Conservation (phyloP, 371 early-diverging fungal species). For the Mortierella sp. region DNA sequence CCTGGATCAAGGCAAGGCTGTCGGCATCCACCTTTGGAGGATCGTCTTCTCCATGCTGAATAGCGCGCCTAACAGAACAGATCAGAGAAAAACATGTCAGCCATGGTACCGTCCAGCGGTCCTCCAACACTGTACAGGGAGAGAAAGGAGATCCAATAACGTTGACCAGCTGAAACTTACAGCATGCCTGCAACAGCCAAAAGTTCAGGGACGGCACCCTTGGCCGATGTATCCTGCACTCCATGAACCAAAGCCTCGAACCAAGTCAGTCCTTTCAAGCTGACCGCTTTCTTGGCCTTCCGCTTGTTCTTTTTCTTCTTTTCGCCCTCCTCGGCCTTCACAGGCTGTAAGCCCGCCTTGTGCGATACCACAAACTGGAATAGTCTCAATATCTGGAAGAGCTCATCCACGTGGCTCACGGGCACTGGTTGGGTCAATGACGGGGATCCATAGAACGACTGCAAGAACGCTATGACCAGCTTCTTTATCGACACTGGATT, state of each 20-base stretch:
- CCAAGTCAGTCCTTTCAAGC: constrained; percentile 28
- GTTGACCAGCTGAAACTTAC: constrained; percentile 33
- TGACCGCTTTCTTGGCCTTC: constrained; percentile 28
- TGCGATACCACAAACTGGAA: constrained; percentile 51
- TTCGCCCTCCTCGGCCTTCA: constrained; percentile 25
- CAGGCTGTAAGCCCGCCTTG: constrained; percentile 31
- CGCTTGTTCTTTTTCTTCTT: constrained; percentile 36
- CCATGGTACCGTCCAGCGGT: too few relatives aligned
- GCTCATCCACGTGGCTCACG: constrained; percentile 27
- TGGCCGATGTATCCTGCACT: constrained; percentile 30
- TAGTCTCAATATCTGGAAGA: constrained; percentile 43
- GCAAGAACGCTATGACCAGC: constrained; percentile 24
- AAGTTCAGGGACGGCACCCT: constrained; percentile 19
- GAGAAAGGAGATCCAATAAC: neutral
- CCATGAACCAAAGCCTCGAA: constrained; percentile 40
- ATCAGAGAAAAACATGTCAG: too few relatives aligned
- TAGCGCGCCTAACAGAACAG: constrained; percentile 27
- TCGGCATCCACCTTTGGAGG: constrained; percentile 39
- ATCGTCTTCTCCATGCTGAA: constrained; percentile 50
- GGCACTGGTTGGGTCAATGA: constrained; percentile 1
- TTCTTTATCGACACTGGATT: constrained; percentile 26
- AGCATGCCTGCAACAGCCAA: constrained; percentile 46
- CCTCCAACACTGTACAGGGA: neutral
- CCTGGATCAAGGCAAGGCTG: constrained; percentile 44
- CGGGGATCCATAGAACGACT: constrained; percentile 35